Evolutionary conservation across 495 filamentous ascomycete genomes (phyloP).

Genomic region (Cryomyces antarcticus): DNA sequence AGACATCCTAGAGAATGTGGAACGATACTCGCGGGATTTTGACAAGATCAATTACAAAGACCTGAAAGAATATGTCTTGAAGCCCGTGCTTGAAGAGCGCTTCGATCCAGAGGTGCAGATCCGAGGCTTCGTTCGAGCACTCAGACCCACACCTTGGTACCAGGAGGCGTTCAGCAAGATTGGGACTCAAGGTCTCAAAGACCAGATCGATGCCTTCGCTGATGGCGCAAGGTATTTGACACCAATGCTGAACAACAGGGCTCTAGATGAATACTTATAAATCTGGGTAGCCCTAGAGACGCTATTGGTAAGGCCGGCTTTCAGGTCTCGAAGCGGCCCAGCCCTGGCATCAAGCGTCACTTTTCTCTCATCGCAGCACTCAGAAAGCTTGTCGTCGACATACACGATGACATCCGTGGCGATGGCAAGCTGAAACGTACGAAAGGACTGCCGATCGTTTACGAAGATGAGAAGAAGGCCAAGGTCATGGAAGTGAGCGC

Average conservation of each 20-base stretch:
- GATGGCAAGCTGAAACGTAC: conserved; percentile 3
- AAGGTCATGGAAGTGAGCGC: conserved; percentile 9
- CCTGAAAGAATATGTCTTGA: conserved; percentile 8
- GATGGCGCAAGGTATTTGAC: background rate
- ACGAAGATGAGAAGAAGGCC: conserved; percentile 4
- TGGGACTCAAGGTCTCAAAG: conserved; percentile 4
- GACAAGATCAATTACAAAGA: conserved; percentile 6
- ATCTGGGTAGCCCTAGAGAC: background rate
- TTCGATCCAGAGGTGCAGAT: conserved; percentile 13
- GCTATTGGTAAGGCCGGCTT: conserved; percentile 5
- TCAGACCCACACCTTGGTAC: conserved; percentile 6
- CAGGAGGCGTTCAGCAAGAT: conserved; percentile 6
- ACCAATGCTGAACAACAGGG: too few species aligned
- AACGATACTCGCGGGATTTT: conserved; percentile 2
- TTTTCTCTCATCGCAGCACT: conserved; percentile 8
- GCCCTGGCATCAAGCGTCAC: conserved; percentile 9
- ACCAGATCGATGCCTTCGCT: conserved; percentile 7
- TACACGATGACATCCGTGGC: background rate
- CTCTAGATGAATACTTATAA: too few species aligned
- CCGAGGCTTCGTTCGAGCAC: conserved; percentile 8
- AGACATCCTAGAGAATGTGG: conserved; percentile 8
- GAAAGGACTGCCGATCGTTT: conserved; percentile 6
- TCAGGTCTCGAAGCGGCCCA: conserved; percentile 2
- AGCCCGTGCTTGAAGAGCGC: conserved; percentile 5
- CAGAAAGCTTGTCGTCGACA: conserved; percentile 3